Evolutionary conservation across 208 protist genomes (phyloP), one percentile per base, ranked within the genome.

Genomic region (Crithidia expoeki): DNA sequence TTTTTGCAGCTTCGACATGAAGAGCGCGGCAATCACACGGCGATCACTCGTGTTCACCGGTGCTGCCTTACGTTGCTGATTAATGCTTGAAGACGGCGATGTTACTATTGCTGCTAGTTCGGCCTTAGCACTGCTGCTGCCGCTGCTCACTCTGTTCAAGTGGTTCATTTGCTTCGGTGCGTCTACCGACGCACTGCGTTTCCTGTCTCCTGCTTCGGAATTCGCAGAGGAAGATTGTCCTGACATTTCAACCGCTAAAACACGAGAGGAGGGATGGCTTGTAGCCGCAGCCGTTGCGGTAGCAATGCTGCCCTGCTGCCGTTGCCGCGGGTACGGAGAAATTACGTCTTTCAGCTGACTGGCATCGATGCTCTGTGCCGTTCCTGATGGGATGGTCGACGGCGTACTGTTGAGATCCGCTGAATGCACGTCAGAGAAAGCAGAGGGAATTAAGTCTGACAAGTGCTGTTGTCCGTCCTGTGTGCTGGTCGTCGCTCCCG

Each of bases 241-340:
- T 0, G 72, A 77, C 72, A 77, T 60, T 33, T 77, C 72, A 23
- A 77, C 72, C 23, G 72, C 72, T 23, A 72, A 30, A 1, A 77
- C 34, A 23, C 59, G 53, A 25, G 17, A 44, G 3, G 63, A 10
- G 11, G 36, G 36, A n/a, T 36, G 57, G 1, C 7, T 30, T 1
- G 30, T 47, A 4, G 58, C 23, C 6, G n/a, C 23, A 19, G 59
- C 32, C 21, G 44, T 30, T 12, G 36, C 58, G 11, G 25, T 19
- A 25, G 4, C 42, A 19, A 38, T 23, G 61, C 32, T 50, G 44
- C 42, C 30, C 11, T 30, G 57, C 19, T 52, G 60, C 12, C 44
- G 32, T 28, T 33, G 21, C 12, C 14, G 51, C 23, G 21, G 16
- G 9, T 16, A 2, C 4, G 19, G 21, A 9, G 1, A 0, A 1